Evolutionary conservation across 2,329 filamentous ascomycete genomes (phyloP), one percentile per base, ranked within the genome.

Genomic region (Aspergillus floridensis): DNA sequence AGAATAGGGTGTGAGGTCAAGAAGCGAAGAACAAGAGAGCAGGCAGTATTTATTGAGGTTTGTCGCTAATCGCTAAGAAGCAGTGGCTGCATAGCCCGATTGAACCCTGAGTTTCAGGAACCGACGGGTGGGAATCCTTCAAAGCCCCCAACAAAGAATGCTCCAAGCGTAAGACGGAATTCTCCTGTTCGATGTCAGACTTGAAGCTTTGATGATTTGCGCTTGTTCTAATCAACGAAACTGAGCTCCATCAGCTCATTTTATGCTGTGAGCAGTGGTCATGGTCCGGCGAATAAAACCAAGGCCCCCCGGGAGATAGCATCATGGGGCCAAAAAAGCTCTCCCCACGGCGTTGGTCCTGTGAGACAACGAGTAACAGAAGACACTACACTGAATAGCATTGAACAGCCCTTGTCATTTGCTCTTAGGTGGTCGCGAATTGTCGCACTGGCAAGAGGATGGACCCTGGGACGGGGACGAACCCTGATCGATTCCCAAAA

Each of bases 321-420:
- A 48, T 55, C 53, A 55, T 55, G 53, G 53, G 53, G 41, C n/a
- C 44, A 24, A n/a, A 54, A 44, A 10, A 44, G 38, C 38, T 12
- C 22, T 38, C 22, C n/a, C 21, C 29, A 44, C 51, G 22, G 12
- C 53, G 11, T 44, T 47, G 8, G 7, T 16, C 53, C 16, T 44
- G 44, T 55, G 41, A 47, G 53, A 55, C 41, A n/a, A 38, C n/a
- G 7, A 21, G 5, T 14, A 38, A 12, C 50, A 24, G 31, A 41
- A 10, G 12, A 2, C 31, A 22, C n/a, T 19, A 11, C 31, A 41
- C 47, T 48, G 38, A 22, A 44, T 47, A 31, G 41, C 53, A 22
- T 35, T 44, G 7, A 44, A 8, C 8, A 14, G 26, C 48, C 53
- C 53, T 53, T 55, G 26, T 22, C 46, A 35, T 55, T 55, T 55